phyloP scores from a whole-genome alignment of 768 basidiomycete species.

The Lactarius sp. region DNA sequence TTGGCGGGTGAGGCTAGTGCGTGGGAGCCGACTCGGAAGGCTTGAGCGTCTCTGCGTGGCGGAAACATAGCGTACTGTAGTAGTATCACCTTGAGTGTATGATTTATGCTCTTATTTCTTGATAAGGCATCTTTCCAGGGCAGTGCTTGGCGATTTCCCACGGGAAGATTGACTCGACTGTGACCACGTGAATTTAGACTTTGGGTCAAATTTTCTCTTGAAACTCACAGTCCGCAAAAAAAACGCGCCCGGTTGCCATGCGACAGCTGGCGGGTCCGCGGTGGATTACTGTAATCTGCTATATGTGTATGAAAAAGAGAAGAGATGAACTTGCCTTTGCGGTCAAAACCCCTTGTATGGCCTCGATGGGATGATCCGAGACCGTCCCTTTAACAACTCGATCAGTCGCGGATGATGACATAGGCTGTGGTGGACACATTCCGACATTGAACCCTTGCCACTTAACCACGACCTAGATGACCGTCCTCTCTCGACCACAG shows the following conservation, averaged over 20 bases:
- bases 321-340: too few relatives aligned
- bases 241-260: background rate
- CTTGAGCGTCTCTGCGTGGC: background rate
- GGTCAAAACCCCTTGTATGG: too few relatives aligned
- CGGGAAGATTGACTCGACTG: background rate
- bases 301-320: background rate
- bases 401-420: background rate
- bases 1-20: conserved; percentile 42
- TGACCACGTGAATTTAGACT: background rate
- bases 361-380: background rate
- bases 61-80: background rate
- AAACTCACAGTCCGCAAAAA: background rate
- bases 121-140: too few relatives aligned
- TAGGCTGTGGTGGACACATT: background rate
- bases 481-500: conserved; percentile 14
- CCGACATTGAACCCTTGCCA: background rate
- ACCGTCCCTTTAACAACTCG: too few relatives aligned
- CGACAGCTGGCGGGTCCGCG: background rate
- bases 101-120: too few relatives aligned
- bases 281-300: background rate
- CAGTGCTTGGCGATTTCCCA: background rate
- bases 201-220: background rate
- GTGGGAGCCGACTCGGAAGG: conserved; percentile 15
- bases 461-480: conserved; percentile 11
- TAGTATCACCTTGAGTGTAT: background rate